Evolutionary conservation across 2,329 filamentous ascomycete species (phyloP), one percentile per base, ranked within the genome.

Genomic region (Xylariaceae sp.): DNA sequence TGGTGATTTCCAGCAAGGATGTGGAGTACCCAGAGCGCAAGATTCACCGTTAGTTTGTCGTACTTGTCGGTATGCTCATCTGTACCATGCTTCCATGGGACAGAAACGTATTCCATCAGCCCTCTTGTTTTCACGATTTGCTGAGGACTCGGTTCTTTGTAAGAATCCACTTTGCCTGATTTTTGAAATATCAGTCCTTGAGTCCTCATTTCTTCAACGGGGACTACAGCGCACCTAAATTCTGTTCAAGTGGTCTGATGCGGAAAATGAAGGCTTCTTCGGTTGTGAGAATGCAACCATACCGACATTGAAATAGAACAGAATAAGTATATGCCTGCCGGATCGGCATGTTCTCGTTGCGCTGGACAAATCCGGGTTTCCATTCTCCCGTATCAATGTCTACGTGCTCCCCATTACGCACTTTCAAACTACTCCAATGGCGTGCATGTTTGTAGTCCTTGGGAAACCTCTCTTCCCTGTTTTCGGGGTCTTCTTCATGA

Each of bases 181-280:
- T n/a, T n/a, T n/a, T n/a, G n/a, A n/a, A n/a, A n/a, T n/a, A n/a
- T n/a, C n/a, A n/a, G n/a, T n/a, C n/a, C n/a, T n/a, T n/a, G n/a
- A n/a, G n/a, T n/a, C n/a, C n/a, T n/a, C n/a, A n/a, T n/a, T n/a
- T n/a, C n/a, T n/a, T n/a, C n/a, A 41, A 9, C 5, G 21, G 7
- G n/a, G 29, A n/a, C 9, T 45, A 19, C 6, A 16, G 19, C 26
- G 1, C 11, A 45, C 41, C 26, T 9, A 14, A 45, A 26, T 19
- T 4, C 6, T 45, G 6, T 29, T 45, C 12, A 31, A 23, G n/a
- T 17, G 43, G 52, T 17, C 29, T 28, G 11, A 37, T 48, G 8
- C 29, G 33, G 17, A 45, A 45, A 31, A 49, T 39, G 46, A 37
- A 37, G 23, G 46, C 46, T 40, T 37, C 29, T 16, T 28, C 31